A percentile compares a stretch with the other conserved stretches of the same genome.
phyloP scores from a whole-genome alignment of 2,329 filamentous ascomycete genomes.

The Clarireedia monteithiana region DNA sequence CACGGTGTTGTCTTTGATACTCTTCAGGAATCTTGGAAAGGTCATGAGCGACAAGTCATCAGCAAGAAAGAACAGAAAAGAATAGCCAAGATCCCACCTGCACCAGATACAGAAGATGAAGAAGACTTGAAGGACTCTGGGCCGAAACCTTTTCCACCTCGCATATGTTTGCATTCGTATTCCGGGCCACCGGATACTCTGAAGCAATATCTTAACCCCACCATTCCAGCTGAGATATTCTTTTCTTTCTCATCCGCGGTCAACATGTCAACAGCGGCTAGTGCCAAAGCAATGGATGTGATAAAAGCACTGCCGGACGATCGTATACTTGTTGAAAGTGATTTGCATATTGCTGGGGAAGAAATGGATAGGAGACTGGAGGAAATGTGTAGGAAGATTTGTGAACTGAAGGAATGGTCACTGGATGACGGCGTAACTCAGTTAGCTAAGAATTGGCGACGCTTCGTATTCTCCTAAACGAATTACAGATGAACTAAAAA shows the following conservation, averaged over 20 bases:
- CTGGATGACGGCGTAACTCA: slow-evolving; percentile 61
- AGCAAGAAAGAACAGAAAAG: slow-evolving; percentile 51
- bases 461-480: slow-evolving; percentile 45
- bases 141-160: slow-evolving; percentile 66
- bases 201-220: slow-evolving; percentile 66
- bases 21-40: slow-evolving; percentile 60
- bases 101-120: slow-evolving; percentile 32
- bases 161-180: slow-evolving; percentile 91
- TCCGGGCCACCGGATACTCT: slow-evolving; percentile 70
- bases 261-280: slow-evolving; percentile 57
- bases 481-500: neutral
- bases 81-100: slow-evolving; percentile 32
- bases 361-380: slow-evolving; percentile 74
- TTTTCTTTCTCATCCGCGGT: slow-evolving; percentile 84
- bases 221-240: slow-evolving; percentile 69
- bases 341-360: slow-evolving; percentile 74
- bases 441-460: slow-evolving; percentile 67
- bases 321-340: slow-evolving; percentile 79
- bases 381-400: slow-evolving; percentile 68
- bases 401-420: slow-evolving; percentile 68
- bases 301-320: slow-evolving; percentile 70
- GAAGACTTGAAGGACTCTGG: slow-evolving; percentile 26
- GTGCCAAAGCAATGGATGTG: slow-evolving; percentile 44
- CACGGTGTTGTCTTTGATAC: slow-evolving; percentile 57
- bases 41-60: slow-evolving; percentile 54